Evolutionary conservation across 1,284 basidiomycete species (phyloP).

Genomic region (Ustilago crameri): DNA sequence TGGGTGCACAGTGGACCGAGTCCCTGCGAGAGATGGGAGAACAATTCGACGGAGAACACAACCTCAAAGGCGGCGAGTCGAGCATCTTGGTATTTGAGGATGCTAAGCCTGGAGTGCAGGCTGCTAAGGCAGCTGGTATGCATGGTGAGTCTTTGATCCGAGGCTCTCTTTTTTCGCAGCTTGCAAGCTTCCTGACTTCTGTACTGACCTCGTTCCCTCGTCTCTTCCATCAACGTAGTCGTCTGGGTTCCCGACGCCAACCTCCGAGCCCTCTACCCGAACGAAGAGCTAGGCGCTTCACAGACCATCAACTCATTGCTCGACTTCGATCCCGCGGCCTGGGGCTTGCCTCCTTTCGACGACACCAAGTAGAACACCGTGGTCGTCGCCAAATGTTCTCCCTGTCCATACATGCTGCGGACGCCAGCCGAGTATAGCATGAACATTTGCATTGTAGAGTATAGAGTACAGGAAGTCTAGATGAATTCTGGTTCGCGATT

Average conservation of each 20-base stretch:
- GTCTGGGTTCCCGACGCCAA: constrained; percentile 67
- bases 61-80: constrained; percentile 54
- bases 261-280: constrained; percentile 38
- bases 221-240: constrained; percentile 21
- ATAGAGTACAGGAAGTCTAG: constrained; percentile 17
- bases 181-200: too few species aligned
- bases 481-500: not conserved
- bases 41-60: constrained; percentile 45
- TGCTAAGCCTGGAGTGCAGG: constrained; percentile 64
- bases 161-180: too few species aligned
- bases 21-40: constrained; percentile 50
- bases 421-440: not conserved
- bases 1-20: constrained; percentile 37
- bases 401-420: not conserved
- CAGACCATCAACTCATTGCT: constrained; percentile 62
- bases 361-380: constrained; percentile 12
- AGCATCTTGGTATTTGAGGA: constrained; percentile 68
- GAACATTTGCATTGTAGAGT: constrained; percentile 2
- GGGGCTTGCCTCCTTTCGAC: constrained; percentile 63
- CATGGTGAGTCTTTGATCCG: constrained; percentile 48
- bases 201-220: too few species aligned
- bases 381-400: not conserved
- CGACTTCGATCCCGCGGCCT: constrained; percentile 62
- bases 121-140: constrained; percentile 65
- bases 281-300: constrained; percentile 54